Conservation (phyloP, 1,284 basidiomycete genomes). For the Apiotrichum domesticum region DNA sequence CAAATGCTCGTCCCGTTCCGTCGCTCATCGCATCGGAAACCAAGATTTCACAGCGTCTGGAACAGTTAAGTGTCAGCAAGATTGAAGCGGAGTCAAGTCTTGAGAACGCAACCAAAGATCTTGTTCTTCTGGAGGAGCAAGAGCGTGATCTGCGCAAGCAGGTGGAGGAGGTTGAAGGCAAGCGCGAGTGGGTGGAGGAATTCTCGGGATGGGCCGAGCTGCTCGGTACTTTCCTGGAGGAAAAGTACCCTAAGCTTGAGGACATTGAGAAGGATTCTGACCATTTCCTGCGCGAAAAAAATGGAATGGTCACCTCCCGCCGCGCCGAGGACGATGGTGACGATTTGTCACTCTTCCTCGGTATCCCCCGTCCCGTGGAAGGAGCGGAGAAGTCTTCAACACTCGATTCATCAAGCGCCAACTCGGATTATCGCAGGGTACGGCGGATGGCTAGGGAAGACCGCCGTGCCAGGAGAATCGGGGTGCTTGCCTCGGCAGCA, state of each 20-base stretch:
- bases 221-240: conserved; percentile 80
- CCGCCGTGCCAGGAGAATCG: conserved; percentile 52
- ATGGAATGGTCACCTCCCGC: conserved; percentile 61
- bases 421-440: conserved; percentile 53
- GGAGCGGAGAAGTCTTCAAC: conserved; percentile 22
- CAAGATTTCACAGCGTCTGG: conserved; percentile 58
- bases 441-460: conserved; percentile 53
- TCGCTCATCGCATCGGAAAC: conserved; percentile 65
- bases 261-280: conserved; percentile 75
- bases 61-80: conserved; percentile 49
- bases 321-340: conserved; percentile 70
- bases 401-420: conserved; percentile 34
- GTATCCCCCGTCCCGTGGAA: conserved; percentile 48
- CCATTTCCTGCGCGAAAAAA: conserved; percentile 67
- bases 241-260: conserved; percentile 84
- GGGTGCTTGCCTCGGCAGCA: not conserved
- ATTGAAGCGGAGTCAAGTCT: conserved; percentile 40
- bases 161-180: conserved; percentile 70
- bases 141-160: conserved; percentile 74
- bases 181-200: conserved; percentile 77
- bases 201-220: conserved; percentile 83
- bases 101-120: conserved; percentile 54
- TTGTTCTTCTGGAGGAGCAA: conserved; percentile 62
- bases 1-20: conserved; percentile 51
- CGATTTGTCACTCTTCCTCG: conserved; percentile 70